Conservation (phyloP, 352 stramenopile species). For the Peronospora farinosa region DNA sequence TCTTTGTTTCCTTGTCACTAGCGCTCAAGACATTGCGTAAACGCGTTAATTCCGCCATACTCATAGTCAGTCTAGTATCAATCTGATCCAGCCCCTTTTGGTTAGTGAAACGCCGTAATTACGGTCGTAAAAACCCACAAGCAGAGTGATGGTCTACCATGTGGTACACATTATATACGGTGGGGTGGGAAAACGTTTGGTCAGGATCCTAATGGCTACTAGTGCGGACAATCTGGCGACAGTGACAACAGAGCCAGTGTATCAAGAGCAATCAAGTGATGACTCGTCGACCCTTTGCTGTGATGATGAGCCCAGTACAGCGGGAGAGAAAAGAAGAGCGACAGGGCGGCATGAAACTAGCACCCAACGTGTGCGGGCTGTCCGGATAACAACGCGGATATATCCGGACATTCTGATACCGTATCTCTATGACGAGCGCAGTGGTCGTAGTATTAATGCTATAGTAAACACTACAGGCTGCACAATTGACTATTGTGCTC, state of each 20-base stretch:
- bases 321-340: background rate
- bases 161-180: constrained; percentile 10
- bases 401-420: constrained; percentile 50
- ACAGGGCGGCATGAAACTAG: background rate
- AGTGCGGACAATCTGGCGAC: constrained; percentile 11
- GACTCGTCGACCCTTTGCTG: no score
- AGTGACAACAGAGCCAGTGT: constrained; percentile 4
- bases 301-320: background rate
- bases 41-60: constrained; percentile 13
- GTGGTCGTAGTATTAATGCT: constrained; percentile 38
- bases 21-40: constrained; percentile 38
- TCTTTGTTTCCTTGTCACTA: constrained; percentile 47
- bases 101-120: constrained; percentile 4
- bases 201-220: constrained; percentile 12
- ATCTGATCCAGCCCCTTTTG: no score
- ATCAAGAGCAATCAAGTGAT: background rate
- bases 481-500: constrained; percentile 60
- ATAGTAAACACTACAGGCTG: constrained; percentile 47
- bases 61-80: background rate
- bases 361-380: constrained; percentile 43
- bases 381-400: constrained; percentile 49
- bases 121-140: background rate
- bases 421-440: constrained; percentile 52
- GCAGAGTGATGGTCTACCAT: constrained; percentile 10
- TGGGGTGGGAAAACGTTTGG: no score